Evolutionary conservation across 1,284 basidiomycete genomes (phyloP), one percentile per base, ranked within the genome.

Genomic region (Agroathelia rolfsii): DNA sequence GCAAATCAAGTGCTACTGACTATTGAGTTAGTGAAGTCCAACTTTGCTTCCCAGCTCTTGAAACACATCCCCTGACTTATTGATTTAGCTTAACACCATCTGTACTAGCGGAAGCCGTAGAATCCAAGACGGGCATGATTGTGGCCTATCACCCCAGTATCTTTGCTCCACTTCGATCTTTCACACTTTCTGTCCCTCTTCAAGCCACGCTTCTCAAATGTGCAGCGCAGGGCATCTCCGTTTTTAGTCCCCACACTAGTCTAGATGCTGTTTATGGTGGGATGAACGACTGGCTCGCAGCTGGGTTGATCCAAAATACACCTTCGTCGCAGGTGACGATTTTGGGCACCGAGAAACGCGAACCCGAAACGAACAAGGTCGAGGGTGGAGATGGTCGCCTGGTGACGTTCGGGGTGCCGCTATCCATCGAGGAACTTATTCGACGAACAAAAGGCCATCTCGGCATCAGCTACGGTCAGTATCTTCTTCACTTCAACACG

Each of bases 111-210:
- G 88, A 92, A 62, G 82, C 86, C 1, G 58, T 89, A 10, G 51
- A 64, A 2, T 64, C 71, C 2, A 64, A 71, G 24, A 69, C 69
- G 25, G 72, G 72, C 30, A 71, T 73, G 35, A 78, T 94, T 34
- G 65, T 97, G 16, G 66, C 88, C 11, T 97, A 96, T 59, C 90
- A 94, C 52, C 85, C 89, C 3, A 74, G 87, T 22, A 87, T 97
- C 47, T 96, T 96, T 65, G 69, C 70, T 22, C 79, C 76, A 3
- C 64, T 94, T 39, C 70, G 82, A 34, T 75, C 84, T 16, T 40
- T 97, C 38, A 94, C 86, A 0, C 66, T 92, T 31, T 52, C 69
- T 22, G 81, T 83, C 46, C 74, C 89, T 0, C 63, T 95, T 9
- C 90, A 95, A 59, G 57, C 72, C 0, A 83, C 78, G 7, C 66